Conservation (phyloP, 2,329 filamentous ascomycete genomes). For the Scytalidium sp. region DNA sequence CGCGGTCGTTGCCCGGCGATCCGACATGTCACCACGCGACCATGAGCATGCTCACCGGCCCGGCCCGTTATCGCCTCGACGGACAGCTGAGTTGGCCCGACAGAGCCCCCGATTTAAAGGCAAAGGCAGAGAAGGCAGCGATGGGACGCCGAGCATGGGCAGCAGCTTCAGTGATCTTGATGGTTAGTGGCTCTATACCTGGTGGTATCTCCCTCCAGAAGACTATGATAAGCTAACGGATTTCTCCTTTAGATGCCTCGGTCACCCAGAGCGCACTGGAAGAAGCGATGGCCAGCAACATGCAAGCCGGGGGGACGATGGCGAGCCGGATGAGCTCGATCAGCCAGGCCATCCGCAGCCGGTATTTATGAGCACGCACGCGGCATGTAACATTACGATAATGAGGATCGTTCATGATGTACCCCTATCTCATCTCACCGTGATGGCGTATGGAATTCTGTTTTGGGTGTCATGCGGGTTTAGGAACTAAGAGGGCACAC, state of each 20-base stretch:
- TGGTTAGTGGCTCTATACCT: conserved; percentile 41
- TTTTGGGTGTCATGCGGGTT: no score
- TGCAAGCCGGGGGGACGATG: conserved; percentile 59
- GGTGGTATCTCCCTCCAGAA: conserved; percentile 2
- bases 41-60: conserved; percentile 13
- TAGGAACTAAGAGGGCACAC: neutral
- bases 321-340: conserved; percentile 66
- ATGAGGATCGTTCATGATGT: neutral
- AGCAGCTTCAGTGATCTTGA: conserved; percentile 86
- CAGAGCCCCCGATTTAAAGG: conserved; percentile 50
- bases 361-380: conserved; percentile 40
- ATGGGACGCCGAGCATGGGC: conserved; percentile 76
- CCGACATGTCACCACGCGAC: conserved; percentile 10
- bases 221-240: conserved; percentile 6
- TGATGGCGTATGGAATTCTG: neutral
- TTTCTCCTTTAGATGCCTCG: conserved; percentile 59
- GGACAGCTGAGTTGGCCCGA: conserved; percentile 55
- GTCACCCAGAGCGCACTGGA: conserved; percentile 79
- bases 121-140: conserved; percentile 60
- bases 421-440: neutral
- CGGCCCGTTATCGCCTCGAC: conserved; percentile 55
- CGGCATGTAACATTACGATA: neutral
- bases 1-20: conserved; percentile 15
- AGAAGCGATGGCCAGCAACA: conserved; percentile 71
- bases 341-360: conserved; percentile 62